phyloP scores from a whole-genome alignment of 495 filamentous ascomycete genomes.

The Parathielavia appendiculata region DNA sequence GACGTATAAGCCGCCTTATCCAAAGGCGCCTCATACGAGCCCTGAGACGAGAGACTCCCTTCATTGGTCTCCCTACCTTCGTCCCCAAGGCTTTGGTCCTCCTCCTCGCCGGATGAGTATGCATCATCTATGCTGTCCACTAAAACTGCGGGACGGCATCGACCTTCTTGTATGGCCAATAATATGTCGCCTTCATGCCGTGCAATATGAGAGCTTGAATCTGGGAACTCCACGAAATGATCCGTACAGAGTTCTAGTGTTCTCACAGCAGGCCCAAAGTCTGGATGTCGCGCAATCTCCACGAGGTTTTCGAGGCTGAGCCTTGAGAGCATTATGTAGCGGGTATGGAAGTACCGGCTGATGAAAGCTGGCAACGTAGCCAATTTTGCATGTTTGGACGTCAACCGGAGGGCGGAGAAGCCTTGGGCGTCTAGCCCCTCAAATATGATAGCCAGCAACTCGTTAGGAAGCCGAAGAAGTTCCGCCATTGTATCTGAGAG shows the following conservation, averaged over 20 bases:
- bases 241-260: constrained; percentile 2
- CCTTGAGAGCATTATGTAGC: constrained; percentile 2
- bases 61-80: neutral
- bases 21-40: neutral
- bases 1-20: constrained; percentile 1
- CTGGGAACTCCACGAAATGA: constrained; percentile 4
- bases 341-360: constrained; percentile 1
- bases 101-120: constrained; percentile 2
- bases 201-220: neutral
- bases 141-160: neutral
- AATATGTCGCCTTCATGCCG: constrained; percentile 1
- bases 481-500: constrained; percentile 1
- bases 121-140: neutral
- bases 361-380: constrained; percentile 1
- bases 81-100: constrained; percentile 1
- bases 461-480: constrained; percentile 4
- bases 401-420: constrained; percentile 2
- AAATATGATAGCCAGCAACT: constrained; percentile 1
- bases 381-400: neutral
- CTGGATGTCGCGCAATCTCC: constrained; percentile 3
- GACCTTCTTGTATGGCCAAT: constrained; percentile 1
- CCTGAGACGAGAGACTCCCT: neutral
- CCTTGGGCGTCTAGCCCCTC: constrained; percentile 1
- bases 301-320: constrained; percentile 4
- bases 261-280: constrained; percentile 4